phyloP scores from a whole-genome alignment of 176 grass and related monocot species.

The Neostapfia colusana region DNA sequence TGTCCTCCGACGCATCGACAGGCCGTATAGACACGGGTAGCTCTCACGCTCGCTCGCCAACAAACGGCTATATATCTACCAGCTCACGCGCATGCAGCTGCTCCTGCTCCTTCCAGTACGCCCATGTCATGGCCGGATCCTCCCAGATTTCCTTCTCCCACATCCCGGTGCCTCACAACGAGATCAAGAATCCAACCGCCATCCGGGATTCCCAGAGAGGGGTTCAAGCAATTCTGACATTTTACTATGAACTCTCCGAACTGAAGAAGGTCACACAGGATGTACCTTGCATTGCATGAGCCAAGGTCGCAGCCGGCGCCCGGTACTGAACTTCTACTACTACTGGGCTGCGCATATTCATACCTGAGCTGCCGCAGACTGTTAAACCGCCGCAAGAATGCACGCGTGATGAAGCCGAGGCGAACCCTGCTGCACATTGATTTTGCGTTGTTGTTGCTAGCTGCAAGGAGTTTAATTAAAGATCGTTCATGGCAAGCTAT shows the following conservation, averaged over 20 bases:
- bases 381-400: neutral
- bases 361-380: constrained; percentile 3
- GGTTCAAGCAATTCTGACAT: neutral
- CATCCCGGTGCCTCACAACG: neutral
- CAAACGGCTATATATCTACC: neutral
- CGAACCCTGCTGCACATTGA: neutral
- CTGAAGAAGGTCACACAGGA: neutral
- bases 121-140: constrained; percentile 43
- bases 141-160: constrained; percentile 35
- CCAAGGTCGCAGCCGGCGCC: neutral
- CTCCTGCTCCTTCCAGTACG: neutral
- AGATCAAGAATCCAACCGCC: constrained; percentile 41
- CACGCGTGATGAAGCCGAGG: neutral
- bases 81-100: constrained; percentile 31
- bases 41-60: neutral
- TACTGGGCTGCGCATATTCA: neutral
- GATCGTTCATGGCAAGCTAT: neutral
- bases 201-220: neutral
- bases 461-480: neutral
- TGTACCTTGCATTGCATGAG: neutral
- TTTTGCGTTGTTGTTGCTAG: neutral
- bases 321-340: too few relatives aligned
- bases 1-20: constrained; percentile 40
- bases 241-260: constrained; percentile 9
- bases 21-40: neutral